These are phyloP conservation scores for Aureobasidium sp. DNA, from an alignment of 2,329 filamentous ascomycete species.

Conservation along the genomic window DNA sequence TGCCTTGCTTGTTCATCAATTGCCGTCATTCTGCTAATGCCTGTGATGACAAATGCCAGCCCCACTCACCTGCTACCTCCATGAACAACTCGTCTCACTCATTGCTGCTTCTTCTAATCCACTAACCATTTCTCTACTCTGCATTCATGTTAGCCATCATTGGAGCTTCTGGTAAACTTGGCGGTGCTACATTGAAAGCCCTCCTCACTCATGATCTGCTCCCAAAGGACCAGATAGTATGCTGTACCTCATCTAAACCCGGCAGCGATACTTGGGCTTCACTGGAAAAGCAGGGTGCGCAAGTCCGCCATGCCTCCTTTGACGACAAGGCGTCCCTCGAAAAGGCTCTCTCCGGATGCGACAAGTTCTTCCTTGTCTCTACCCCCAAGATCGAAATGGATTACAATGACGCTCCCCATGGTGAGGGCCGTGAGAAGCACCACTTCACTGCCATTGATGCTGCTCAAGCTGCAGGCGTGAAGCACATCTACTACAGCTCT, in stretches of 20 bases:
- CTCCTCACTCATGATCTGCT: constrained; percentile 35
- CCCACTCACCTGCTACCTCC: not conserved
- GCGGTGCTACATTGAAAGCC: constrained; percentile 33
- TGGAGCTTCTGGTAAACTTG: constrained; percentile 38
- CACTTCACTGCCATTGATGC: constrained; percentile 36
- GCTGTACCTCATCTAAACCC: constrained; percentile 25
- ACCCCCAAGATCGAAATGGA: constrained; percentile 36
- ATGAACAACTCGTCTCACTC: not conserved
- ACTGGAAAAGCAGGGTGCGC: constrained; percentile 18
- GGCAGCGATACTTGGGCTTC: constrained; percentile 15
- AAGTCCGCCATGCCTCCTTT: constrained; percentile 32
- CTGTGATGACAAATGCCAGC: constrained; percentile 4
- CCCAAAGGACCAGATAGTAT: constrained; percentile 29
- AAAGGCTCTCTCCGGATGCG: constrained; percentile 29
- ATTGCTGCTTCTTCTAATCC: not conserved
- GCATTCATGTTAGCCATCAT: constrained; percentile 30
- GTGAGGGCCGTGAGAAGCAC: constrained; percentile 35
- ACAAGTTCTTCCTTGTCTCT: constrained; percentile 38
- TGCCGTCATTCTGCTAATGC: not conserved
- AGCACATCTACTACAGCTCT: constrained; percentile 40
- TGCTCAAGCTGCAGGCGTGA: constrained; percentile 31
- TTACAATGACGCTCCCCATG: constrained; percentile 33
- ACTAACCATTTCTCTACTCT: not conserved
- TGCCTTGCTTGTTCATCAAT: not conserved
- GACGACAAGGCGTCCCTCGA: constrained; percentile 28